These are phyloP conservation scores for Salvia rosmarinus DNA, from an alignment of 257 asterid genomes.

Conservation along the genomic window DNA sequence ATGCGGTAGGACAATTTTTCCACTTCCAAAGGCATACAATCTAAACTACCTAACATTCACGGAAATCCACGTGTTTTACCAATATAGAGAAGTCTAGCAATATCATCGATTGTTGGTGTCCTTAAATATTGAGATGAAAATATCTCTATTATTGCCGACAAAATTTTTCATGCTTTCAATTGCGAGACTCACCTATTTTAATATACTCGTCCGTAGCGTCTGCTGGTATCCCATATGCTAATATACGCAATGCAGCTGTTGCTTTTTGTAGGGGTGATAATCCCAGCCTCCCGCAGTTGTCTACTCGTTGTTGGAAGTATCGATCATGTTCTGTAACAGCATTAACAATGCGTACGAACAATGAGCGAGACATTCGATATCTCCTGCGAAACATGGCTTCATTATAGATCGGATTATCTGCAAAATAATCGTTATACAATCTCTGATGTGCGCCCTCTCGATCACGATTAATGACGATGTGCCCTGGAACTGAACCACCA, in stretches of 20 bases:
- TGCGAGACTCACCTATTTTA: too few species aligned
- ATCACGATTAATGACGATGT: too few species aligned
- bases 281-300: too few species aligned
- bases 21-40: neutral
- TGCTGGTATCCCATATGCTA: neutral
- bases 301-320: too few species aligned
- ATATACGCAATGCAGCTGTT: neutral
- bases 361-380: too few species aligned
- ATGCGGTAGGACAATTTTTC: neutral
- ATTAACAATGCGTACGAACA: too few species aligned
- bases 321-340: too few species aligned
- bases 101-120: neutral
- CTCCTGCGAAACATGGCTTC: too few species aligned
- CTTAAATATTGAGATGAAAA: neutral
- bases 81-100: constrained; percentile 1
- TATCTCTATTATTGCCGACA: neutral
- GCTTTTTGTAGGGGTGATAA: neutral
- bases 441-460: too few species aligned
- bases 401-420: too few species aligned
- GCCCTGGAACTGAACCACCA: too few species aligned
- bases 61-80: neutral
- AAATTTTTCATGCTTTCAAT: neutral
- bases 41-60: neutral
- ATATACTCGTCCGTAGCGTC: neutral
- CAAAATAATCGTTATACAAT: too few species aligned